A percentile compares a stretch with the other conserved stretches of the same genome.
Evolutionary conservation across 1,284 basidiomycete genomes (phyloP).

Genomic region (Butyriboletus appendiculatus): DNA sequence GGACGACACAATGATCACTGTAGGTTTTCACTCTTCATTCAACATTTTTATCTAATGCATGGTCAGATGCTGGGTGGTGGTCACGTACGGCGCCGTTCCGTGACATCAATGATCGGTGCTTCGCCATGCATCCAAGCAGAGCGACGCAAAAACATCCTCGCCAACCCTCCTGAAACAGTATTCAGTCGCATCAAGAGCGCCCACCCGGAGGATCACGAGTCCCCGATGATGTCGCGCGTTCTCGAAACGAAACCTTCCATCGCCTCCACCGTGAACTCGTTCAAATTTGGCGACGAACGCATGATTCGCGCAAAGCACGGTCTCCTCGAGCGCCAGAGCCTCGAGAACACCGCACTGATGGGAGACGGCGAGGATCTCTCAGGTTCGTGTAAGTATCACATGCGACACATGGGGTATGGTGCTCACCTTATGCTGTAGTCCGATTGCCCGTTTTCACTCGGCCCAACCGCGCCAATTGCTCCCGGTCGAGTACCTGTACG

Average conservation of each 20-base stretch:
- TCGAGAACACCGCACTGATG: constrained; percentile 62
- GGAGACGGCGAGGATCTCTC: constrained; percentile 66
- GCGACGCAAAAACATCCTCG: constrained; percentile 53
- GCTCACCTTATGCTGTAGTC: constrained; percentile 36
- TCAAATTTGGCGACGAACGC: constrained; percentile 61
- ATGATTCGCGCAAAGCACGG: constrained; percentile 67
- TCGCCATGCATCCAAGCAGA: constrained; percentile 70
- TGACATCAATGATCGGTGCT: constrained; percentile 63
- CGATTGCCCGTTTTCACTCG: constrained; percentile 57
- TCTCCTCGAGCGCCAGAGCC: constrained; percentile 61
- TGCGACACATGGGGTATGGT: background rate
- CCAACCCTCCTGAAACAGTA: constrained; percentile 37
- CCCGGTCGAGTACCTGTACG: constrained; percentile 67
- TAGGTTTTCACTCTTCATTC: constrained; percentile 37
- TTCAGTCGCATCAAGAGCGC: constrained; percentile 30
- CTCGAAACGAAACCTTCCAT: constrained; percentile 58
- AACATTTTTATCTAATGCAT: constrained; percentile 9
- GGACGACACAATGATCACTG: constrained; percentile 80
- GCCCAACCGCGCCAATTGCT: constrained; percentile 52
- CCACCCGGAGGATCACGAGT: constrained; percentile 31
- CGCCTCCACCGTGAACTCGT: constrained; percentile 54
- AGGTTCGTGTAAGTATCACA: constrained; percentile 47
- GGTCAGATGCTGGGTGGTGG: constrained; percentile 74
- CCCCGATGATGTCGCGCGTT: constrained; percentile 46
- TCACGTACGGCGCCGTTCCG: constrained; percentile 65